Evolutionary conservation across 495 filamentous ascomycete species (phyloP).

Genomic region (Aspergillus sclerotioniger): DNA sequence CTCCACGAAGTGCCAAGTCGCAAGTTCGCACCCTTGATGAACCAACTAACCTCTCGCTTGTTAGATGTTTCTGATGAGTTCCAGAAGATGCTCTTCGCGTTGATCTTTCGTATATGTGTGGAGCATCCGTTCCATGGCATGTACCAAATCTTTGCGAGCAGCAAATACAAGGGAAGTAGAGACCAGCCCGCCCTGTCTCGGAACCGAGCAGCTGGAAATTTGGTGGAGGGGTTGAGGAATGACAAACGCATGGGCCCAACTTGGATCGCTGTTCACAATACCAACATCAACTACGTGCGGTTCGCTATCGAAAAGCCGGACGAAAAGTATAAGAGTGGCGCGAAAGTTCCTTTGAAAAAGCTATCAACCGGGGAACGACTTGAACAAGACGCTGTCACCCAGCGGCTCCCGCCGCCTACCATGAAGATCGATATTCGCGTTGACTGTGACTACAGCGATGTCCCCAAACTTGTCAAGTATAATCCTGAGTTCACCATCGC

Average conservation of each 20-base stretch:
- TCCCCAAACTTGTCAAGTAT: conserved; percentile 70
- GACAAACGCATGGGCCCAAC: conserved; percentile 44
- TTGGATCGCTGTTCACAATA: conserved; percentile 67
- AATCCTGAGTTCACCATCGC: conserved; percentile 74
- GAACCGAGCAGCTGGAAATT: conserved; percentile 63
- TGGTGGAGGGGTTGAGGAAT: conserved; percentile 59
- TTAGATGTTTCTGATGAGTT: conserved; percentile 67
- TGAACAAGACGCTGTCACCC: conserved; percentile 52
- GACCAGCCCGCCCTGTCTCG: conserved; percentile 73
- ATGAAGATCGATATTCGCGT: conserved; percentile 76
- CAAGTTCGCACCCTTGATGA: conserved; percentile 93
- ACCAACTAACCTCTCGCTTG: conserved; percentile 88
- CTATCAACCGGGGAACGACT: conserved; percentile 55
- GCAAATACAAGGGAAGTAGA: conserved; percentile 61
- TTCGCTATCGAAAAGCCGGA: conserved; percentile 65
- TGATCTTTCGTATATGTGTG: conserved; percentile 77
- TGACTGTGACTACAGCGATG: conserved; percentile 68
- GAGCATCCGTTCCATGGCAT: conserved; percentile 96
- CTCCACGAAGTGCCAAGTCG: conserved; percentile 74
- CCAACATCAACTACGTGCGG: conserved; percentile 69
- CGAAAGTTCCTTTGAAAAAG: conserved; percentile 60
- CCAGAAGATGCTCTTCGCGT: conserved; percentile 65
- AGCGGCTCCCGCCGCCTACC: conserved; percentile 80
- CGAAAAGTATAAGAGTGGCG: conserved; percentile 64
- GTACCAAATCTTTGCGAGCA: conserved; percentile 88